phyloP scores from a whole-genome alignment of 2,329 filamentous ascomycete genomes.

The Nigrospora oryzae region DNA sequence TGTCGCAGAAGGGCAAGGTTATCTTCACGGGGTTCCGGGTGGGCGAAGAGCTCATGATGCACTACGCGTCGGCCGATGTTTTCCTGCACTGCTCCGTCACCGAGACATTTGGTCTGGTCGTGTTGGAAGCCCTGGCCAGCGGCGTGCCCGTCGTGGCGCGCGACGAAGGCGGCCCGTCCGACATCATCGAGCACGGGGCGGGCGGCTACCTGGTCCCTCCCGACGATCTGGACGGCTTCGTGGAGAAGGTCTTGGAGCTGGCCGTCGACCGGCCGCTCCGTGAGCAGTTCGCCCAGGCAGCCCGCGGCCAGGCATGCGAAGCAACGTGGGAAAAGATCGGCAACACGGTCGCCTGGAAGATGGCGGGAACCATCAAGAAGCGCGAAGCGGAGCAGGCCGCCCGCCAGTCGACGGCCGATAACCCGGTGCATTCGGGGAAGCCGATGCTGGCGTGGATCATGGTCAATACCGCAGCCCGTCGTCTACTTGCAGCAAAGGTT shows the following conservation, averaged over 20 bases:
- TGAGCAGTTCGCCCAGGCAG: constrained; percentile 32
- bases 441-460: constrained; percentile 35
- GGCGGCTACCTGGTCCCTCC: constrained; percentile 55
- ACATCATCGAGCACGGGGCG: constrained; percentile 51
- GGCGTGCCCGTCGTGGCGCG: constrained; percentile 61
- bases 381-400: constrained; percentile 23
- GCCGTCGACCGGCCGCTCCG: constrained; percentile 35
- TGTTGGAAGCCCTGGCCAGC: constrained; percentile 63
- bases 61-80: constrained; percentile 60
- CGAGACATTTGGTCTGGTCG: constrained; percentile 64
- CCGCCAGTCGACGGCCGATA: constrained; percentile 15
- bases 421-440: constrained; percentile 6
- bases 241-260: constrained; percentile 41
- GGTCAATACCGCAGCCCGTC: constrained; percentile 29
- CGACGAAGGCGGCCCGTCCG: constrained; percentile 61
- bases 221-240: constrained; percentile 50
- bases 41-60: constrained; percentile 50
- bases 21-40: constrained; percentile 59
- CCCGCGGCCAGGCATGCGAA: constrained; percentile 48
- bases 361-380: constrained; percentile 44
- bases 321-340: constrained; percentile 67
- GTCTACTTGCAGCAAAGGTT: constrained; percentile 24
- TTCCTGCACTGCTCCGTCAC: constrained; percentile 65
- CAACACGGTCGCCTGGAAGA: constrained; percentile 58
- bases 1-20: constrained; percentile 42